A percentile compares a stretch with the other conserved stretches of the same genome.
Evolutionary conservation across 805 yeast genomes (phyloP).

Genomic region (Torulaspora quercuum): DNA sequence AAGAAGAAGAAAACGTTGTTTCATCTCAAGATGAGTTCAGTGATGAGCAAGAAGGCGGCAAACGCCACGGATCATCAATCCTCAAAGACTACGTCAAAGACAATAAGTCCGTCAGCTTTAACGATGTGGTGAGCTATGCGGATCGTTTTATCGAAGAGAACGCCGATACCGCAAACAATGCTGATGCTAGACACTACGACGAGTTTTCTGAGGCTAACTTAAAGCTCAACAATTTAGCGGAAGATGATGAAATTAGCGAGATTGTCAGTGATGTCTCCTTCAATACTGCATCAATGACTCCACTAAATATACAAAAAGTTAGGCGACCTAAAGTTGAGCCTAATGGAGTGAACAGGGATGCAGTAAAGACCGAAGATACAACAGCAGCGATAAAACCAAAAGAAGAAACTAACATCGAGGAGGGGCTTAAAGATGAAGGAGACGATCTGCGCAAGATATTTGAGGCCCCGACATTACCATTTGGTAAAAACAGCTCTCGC

Average conservation of each 20-base stretch:
- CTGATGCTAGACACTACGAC: conserved; percentile 28
- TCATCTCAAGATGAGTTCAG: conserved; percentile 6
- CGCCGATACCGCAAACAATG: conserved; percentile 28
- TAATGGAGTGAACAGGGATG: neutral
- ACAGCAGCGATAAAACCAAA: neutral
- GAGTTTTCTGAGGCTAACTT: conserved; percentile 40
- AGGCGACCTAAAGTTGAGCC: conserved; percentile 24
- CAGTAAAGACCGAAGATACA: neutral
- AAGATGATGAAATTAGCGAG: conserved; percentile 32
- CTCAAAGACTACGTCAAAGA: conserved; percentile 20
- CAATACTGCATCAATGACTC: conserved; percentile 29
- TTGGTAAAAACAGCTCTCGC: conserved; percentile 12
- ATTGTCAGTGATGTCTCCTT: conserved; percentile 37
- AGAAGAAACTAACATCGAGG: neutral
- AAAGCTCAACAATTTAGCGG: conserved; percentile 16
- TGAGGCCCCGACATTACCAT: conserved; percentile 33
- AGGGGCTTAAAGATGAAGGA: conserved; percentile 17
- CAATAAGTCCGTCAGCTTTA: conserved; percentile 36
- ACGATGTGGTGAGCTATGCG: conserved; percentile 35
- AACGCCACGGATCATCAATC: conserved; percentile 6
- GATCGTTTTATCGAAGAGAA: conserved; percentile 29
- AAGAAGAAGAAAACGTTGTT: conserved; percentile 13
- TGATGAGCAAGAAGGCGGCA: conserved; percentile 7
- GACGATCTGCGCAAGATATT: conserved; percentile 28
- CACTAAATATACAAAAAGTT: conserved; percentile 28